Evolutionary conservation across 1,284 basidiomycete species (phyloP).

Genomic region (Apiotrichum siamense): DNA sequence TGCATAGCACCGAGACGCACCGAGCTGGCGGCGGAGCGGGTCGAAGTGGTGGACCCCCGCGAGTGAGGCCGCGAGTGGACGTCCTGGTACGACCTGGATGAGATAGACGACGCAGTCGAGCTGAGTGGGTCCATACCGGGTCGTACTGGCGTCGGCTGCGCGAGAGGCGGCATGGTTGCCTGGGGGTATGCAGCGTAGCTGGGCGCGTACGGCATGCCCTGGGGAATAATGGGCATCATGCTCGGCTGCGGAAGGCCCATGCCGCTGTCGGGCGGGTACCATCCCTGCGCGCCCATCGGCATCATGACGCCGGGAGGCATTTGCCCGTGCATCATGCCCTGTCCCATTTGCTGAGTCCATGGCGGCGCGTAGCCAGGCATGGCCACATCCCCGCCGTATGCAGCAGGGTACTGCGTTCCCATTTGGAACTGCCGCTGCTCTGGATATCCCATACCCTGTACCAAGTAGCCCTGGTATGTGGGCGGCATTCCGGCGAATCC

Average conservation of each 20-base stretch:
- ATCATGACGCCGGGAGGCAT: constrained; percentile 5
- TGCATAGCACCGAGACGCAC: constrained; percentile 40
- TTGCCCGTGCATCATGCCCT: neutral
- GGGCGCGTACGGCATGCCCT: constrained; percentile 28
- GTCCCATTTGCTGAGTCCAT: constrained; percentile 9
- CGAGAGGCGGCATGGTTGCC: constrained; percentile 10
- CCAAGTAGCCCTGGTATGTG: constrained; percentile 9
- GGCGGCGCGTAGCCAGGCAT: constrained; percentile 6
- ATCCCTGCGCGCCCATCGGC: constrained; percentile 10
- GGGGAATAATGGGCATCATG: constrained; percentile 38
- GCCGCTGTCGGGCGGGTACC: constrained; percentile 19
- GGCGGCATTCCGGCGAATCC: neutral
- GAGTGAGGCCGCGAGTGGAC: constrained; percentile 39
- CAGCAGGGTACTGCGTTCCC: constrained; percentile 1
- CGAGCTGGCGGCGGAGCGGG: constrained; percentile 37
- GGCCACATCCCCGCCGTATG: constrained; percentile 7
- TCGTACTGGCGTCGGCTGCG: constrained; percentile 37
- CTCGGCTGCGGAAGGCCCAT: constrained; percentile 8
- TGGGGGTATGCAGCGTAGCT: constrained; percentile 7
- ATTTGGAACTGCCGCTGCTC: constrained; percentile 3
- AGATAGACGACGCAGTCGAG: constrained; percentile 40
- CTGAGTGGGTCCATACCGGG: constrained; percentile 33
- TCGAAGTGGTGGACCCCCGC: constrained; percentile 42
- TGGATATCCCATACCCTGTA: constrained; percentile 8
- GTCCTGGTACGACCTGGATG: constrained; percentile 40